phyloP scores from a whole-genome alignment of 2,329 filamentous ascomycete genomes.

The Neobulgaria alba region DNA sequence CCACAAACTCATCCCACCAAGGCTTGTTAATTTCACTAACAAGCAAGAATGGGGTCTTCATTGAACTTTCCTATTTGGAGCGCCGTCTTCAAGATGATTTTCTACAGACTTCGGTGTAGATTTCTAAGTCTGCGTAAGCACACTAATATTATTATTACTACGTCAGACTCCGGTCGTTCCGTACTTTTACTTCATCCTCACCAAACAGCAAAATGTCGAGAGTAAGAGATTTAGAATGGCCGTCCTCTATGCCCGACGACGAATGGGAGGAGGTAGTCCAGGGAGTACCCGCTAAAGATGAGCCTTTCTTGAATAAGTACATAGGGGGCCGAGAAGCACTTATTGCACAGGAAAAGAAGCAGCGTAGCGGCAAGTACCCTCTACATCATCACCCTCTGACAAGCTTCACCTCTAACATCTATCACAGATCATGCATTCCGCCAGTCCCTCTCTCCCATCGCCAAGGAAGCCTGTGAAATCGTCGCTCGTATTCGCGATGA shows the following conservation, averaged over 20 bases:
- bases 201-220: conserved; percentile 10
- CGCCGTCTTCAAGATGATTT: neutral
- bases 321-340: conserved; percentile 66
- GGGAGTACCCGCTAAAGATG: conserved; percentile 49
- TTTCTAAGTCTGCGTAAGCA: neutral
- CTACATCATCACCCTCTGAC: conserved; percentile 1
- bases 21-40: no score
- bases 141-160: neutral
- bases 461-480: conserved; percentile 67
- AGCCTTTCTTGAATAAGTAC: conserved; percentile 78
- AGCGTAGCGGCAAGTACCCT: conserved; percentile 59
- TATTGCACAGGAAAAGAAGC: conserved; percentile 71
- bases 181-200: no score
- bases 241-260: conserved; percentile 34
- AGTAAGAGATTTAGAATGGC: conserved; percentile 23
- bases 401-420: conserved; percentile 28
- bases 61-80: neutral
- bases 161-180: neutral
- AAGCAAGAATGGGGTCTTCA: conserved; percentile 7
- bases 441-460: conserved; percentile 68
- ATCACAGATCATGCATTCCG: conserved; percentile 58
- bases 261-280: conserved; percentile 50
- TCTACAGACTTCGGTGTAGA: neutral
- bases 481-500: conserved; percentile 70
- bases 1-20: no score